Evolutionary conservation across 768 basidiomycete genomes (phyloP), one percentile per base, ranked within the genome.

Genomic region (Phallus indusiatus): DNA sequence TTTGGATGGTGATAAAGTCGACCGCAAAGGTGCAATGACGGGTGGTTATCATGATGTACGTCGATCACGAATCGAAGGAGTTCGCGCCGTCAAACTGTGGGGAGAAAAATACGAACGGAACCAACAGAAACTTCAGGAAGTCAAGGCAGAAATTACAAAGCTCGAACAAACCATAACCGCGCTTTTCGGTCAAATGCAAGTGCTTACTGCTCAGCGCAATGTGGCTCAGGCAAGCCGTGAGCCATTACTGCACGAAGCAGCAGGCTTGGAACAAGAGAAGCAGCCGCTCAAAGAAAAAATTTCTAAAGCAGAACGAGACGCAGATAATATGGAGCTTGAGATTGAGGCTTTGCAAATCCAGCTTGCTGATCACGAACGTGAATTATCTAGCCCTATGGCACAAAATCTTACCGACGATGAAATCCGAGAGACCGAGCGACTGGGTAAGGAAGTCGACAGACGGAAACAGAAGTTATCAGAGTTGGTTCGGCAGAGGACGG

Each of bases 41-140:
- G 96, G 96, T 58, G 96, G 96, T 0, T 99, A 90, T 72, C 90
- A 97, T 70, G 96, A 98, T 69, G 78, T 93, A 22, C 83, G 90
- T 11, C 79, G 90, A 50, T 94, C 92, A 9, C 83, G 96, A 14
- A 84, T 98, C 56, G 94, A 97, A 65, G 88, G 82, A 0, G 86
- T 95, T 70, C 85, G 85, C 66, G 78, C 74, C 53, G 84, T 94
- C 47, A 81, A 82, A 61, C 78, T 75, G 1, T 95, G 93, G 90
- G 79, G 84, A 36, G 70, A 74, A 0, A 89, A 87, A 66, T 84
- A 79, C 62, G 84, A 88, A 22, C 73, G 78, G 0, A 88, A 90
- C 62, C 76, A 81, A 0, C 75, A 73, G 46, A 78, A 82, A 22
- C 79, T 85, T 50, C 76, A 78, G 60, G 90, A 95, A 65, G 88